Evolutionary conservation across 495 filamentous ascomycete genomes (phyloP), one percentile per base, ranked within the genome.

Genomic region (Penicillium taxi): DNA sequence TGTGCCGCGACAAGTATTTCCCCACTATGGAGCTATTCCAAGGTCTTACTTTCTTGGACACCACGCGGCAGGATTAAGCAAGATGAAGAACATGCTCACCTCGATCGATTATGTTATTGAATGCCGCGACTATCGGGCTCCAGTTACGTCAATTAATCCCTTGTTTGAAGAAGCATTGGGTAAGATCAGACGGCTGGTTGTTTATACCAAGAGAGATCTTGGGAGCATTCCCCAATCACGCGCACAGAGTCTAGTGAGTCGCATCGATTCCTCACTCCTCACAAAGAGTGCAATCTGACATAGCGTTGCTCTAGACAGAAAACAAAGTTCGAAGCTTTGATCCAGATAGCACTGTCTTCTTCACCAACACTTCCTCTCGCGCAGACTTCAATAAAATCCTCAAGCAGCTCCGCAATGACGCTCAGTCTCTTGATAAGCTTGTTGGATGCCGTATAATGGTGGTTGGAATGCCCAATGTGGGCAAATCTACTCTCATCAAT

Each of bases 21-120:
- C 80, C 2, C 55, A 65, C 21, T 66, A 78, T 53, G 72, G 81
- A 37, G 76, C 76, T 22, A 78, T 96, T 39, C 82, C 85, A 9
- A 77, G 85, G 16, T 91, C 93, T 38, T 99, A 96, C 68, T 99
- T 82, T 70, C 77, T 96, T n/a, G 91, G 91, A 39, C 91, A 99
- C 58, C 91, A 99, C 68, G 70, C 73, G 28, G 70, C 82, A 23
- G 91, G 84, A n/a, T 67, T 96, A 14, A 65, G 66, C 13, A 81
- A 82, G 55, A 96, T 99, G 84, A 84, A 84, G 59, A 78, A 76
- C 38, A 71, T 82, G 63, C 75, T 99, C 30, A 77, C 77, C 28
- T 73, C 77, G 31, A 83, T 94, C 39, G 84, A 88, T 45, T 80
- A 96, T 29, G 76, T 99, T 32, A 77, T 99, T 39, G 91, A 99